Percentiles rank a stretch among this genome's conserved stretches.
Conservation (phyloP, 441 rosid genomes). For the Adansonia gregorii region DNA sequence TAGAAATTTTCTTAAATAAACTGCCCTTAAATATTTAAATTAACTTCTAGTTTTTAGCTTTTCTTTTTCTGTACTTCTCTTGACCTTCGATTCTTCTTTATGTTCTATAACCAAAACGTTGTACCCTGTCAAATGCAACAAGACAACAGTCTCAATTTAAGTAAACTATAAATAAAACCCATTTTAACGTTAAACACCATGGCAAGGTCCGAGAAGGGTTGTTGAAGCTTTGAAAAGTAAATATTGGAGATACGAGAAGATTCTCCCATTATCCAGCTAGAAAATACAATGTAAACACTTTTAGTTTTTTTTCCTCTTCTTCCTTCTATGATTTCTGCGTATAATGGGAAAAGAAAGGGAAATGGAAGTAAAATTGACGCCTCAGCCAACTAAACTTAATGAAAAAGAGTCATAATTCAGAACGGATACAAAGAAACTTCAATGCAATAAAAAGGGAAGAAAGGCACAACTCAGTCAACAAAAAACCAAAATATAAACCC, state of each 20-base stretch:
- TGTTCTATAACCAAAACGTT: background rate
- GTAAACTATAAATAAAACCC: background rate
- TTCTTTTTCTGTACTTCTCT: slow-evolving; percentile 14
- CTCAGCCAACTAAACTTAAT: slow-evolving; percentile 10
- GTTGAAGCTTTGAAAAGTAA: background rate
- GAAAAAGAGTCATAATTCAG: slow-evolving; percentile 20
- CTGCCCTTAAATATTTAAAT: background rate
- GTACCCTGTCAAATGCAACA: slow-evolving; percentile 30
- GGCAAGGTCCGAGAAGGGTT: background rate
- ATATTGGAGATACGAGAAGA: background rate
- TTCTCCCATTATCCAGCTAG: slow-evolving; percentile 21
- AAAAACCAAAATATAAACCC: slow-evolving; percentile 24
- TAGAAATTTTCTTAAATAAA: too few species aligned
- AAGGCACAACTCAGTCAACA: slow-evolving; percentile 35
- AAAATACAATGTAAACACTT: slow-evolving; percentile 11
- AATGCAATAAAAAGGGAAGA: slow-evolving; percentile 20
- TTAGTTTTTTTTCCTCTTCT: background rate
- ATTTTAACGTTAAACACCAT: background rate
- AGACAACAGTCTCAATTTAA: slow-evolving; percentile 17
- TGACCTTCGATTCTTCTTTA: slow-evolving; percentile 17
- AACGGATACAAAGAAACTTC: slow-evolving; percentile 34
- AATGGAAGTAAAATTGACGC: background rate
- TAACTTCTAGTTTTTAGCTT: background rate
- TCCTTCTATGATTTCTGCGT: background rate
- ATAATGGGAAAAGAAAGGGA: background rate